Evolutionary conservation across 148 eudicot species (phyloP).

Genomic region (Heliamphora exappendiculata): DNA sequence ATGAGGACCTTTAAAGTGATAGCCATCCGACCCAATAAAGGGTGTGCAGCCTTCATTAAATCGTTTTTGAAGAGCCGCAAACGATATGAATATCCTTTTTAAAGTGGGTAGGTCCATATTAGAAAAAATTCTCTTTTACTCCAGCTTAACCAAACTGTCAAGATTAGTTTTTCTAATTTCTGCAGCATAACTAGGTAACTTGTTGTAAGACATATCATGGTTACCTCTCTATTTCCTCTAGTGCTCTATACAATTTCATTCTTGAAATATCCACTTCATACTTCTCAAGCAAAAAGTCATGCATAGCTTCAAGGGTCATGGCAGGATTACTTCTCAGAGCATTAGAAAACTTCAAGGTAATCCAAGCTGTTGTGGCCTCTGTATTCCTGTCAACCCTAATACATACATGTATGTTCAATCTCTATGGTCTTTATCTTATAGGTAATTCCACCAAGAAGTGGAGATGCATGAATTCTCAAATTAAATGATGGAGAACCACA

Average conservation of each 20-base stretch:
- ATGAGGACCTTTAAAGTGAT: neutral
- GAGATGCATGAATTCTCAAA: neutral
- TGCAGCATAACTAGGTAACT: neutral
- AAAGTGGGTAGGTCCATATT: neutral
- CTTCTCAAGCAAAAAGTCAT: neutral
- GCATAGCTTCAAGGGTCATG: neutral
- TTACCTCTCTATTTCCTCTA: neutral
- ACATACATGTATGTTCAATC: neutral
- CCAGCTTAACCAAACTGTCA: neutral
- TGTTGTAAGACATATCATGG: neutral
- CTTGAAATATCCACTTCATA: neutral
- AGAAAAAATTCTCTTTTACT: too few relatives aligned
- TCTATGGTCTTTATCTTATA: neutral
- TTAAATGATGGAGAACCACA: neutral
- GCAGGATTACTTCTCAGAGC: neutral
- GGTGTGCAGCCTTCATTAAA: neutral
- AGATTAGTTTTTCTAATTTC: neutral
- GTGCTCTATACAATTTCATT: neutral
- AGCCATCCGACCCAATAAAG: neutral
- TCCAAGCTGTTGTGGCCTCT: neutral
- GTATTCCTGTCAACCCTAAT: neutral
- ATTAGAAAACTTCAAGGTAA: neutral
- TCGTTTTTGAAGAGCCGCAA: neutral
- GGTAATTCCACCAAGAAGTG: neutral
- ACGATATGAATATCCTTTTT: neutral